Evolutionary conservation across 2,329 filamentous ascomycete species (phyloP).

Genomic region (Pseudocercospora pini-densiflorae): DNA sequence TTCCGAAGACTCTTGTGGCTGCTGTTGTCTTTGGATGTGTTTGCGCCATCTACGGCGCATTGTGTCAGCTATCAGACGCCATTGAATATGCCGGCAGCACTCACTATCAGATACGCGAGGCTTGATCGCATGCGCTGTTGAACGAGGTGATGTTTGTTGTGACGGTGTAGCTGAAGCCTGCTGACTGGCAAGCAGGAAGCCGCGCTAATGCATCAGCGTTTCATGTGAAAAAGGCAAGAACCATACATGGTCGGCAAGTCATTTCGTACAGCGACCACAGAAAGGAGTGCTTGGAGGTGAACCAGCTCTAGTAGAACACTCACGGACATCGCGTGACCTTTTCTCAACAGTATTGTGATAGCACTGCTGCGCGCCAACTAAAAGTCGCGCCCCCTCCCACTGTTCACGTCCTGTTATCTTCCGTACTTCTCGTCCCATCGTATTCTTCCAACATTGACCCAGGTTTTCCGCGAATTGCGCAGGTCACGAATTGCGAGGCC

Average conservation of each 20-base stretch:
- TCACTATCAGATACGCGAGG: not conserved
- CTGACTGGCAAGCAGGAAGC: not conserved
- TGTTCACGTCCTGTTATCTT: too few relatives aligned
- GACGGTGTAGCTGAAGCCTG: not conserved
- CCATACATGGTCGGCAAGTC: not conserved
- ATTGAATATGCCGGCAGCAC: not conserved
- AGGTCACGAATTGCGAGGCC: too few relatives aligned
- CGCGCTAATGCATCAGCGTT: not conserved
- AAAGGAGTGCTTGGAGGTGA: not conserved
- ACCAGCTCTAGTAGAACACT: not conserved
- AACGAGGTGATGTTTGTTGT: not conserved
- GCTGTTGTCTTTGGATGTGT: not conserved
- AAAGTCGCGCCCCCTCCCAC: too few relatives aligned
- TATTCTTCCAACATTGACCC: too few relatives aligned
- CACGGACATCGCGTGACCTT: not conserved
- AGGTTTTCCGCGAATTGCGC: too few relatives aligned
- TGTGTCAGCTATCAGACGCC: not conserved
- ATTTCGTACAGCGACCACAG: not conserved
- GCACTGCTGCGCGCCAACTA: too few relatives aligned
- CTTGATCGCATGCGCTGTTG: not conserved
- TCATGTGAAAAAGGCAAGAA: not conserved
- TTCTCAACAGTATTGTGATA: too few relatives aligned
- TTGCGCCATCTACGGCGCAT: not conserved
- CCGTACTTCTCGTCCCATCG: too few relatives aligned
- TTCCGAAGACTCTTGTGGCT: constrained; percentile 19